Evolutionary conservation across 192 early-diverging fungal species (phyloP).

Genomic region (Coemansia sp.): DNA sequence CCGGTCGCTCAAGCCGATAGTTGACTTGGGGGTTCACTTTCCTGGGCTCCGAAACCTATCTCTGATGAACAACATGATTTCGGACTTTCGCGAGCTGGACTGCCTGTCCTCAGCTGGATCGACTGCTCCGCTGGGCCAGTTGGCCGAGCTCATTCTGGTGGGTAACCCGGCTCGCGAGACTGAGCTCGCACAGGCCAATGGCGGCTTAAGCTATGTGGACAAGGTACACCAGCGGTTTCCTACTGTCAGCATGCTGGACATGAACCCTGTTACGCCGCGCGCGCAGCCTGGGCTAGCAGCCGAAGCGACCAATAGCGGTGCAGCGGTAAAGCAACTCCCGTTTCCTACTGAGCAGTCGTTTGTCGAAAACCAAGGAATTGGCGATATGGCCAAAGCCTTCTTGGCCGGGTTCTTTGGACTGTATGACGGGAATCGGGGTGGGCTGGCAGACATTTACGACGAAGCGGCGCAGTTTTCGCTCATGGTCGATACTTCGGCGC

Average conservation of each 20-base stretch:
- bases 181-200: constrained; percentile 30
- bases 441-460: constrained; percentile 45
- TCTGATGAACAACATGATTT: constrained; percentile 46
- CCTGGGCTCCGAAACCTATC: constrained; percentile 45
- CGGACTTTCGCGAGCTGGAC: constrained; percentile 43
- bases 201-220: constrained; percentile 38
- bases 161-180: constrained; percentile 42
- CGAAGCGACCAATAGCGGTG: not conserved
- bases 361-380: constrained; percentile 40
- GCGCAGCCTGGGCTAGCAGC: constrained; percentile 20
- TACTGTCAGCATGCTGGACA: constrained; percentile 51
- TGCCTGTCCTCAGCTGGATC: constrained; percentile 46
- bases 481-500: constrained; percentile 48
- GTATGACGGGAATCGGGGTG: constrained; percentile 42
- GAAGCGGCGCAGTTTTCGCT: constrained; percentile 39
- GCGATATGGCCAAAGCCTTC: constrained; percentile 39
- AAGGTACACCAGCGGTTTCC: constrained; percentile 55
- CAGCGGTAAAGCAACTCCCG: constrained; percentile 26
- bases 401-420: constrained; percentile 45
- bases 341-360: constrained; percentile 42
- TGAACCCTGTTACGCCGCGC: constrained; percentile 41
- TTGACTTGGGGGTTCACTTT: constrained; percentile 42
- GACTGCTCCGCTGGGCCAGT: constrained; percentile 34
- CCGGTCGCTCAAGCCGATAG: constrained; percentile 40
- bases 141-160: constrained; percentile 38